phyloP scores from a whole-genome alignment of 352 stramenopile genomes.

The Globisporangium spinosum region DNA sequence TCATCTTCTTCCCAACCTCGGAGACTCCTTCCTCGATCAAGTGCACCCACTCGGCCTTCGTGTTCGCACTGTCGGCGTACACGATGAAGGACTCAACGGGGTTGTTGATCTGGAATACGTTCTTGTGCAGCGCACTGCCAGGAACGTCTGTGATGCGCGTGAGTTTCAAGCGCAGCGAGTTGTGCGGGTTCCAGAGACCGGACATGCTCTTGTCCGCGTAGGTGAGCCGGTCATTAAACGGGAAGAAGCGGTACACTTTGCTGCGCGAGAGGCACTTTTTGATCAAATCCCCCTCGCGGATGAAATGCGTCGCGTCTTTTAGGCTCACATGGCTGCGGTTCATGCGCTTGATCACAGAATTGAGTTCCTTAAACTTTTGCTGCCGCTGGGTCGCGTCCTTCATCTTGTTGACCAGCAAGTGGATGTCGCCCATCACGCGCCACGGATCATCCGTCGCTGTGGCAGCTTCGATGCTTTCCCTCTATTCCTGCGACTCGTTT shows the following conservation, averaged over 20 bases:
- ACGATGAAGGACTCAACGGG: conserved; percentile 85
- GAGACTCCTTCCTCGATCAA: conserved; percentile 70
- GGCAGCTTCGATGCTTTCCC: conserved; percentile 62
- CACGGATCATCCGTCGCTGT: conserved; percentile 66
- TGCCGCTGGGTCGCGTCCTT: conserved; percentile 87
- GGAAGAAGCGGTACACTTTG: conserved; percentile 84
- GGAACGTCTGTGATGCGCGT: conserved; percentile 77
- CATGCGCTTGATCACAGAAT: conserved; percentile 88
- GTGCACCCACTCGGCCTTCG: conserved; percentile 82
- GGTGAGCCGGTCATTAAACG: conserved; percentile 85
- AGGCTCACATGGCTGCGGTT: conserved; percentile 89
- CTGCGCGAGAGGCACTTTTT: conserved; percentile 92
- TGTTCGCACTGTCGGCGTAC: conserved; percentile 54
- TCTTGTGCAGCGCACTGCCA: conserved; percentile 62
- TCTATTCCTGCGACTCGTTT: conserved; percentile 33
- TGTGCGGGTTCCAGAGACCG: conserved; percentile 82
- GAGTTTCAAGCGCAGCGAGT: conserved; percentile 78
- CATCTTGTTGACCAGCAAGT: conserved; percentile 87
- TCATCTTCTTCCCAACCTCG: conserved; percentile 76
- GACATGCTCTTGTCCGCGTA: conserved; percentile 81
- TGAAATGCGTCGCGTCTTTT: conserved; percentile 93
- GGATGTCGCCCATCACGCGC: conserved; percentile 85
- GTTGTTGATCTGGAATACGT: conserved; percentile 86
- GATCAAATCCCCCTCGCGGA: conserved; percentile 92
- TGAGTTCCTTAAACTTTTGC: conserved; percentile 77